Evolutionary conservation across 2,329 filamentous ascomycete genomes (phyloP).

Genomic region (Neofusicoccum ribis): DNA sequence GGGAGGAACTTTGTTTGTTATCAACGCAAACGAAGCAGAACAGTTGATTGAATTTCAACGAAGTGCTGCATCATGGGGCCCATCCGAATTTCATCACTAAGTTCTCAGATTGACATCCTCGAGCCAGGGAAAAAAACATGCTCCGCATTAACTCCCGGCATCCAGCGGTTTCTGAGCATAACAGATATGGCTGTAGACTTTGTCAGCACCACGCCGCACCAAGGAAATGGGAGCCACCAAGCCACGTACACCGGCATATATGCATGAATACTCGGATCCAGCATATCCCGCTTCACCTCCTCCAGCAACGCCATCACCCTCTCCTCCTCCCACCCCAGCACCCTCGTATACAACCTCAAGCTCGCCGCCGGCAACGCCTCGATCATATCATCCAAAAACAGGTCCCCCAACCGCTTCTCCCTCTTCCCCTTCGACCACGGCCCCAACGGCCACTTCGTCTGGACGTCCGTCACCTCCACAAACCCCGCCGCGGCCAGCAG

Average conservation of each 20-base stretch:
- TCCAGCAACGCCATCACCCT: background rate
- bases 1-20: too few relatives aligned
- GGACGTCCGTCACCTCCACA: constrained; percentile 42
- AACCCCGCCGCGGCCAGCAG: constrained; percentile 46
- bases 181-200: background rate
- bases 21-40: too few relatives aligned
- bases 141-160: too few relatives aligned
- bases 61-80: too few relatives aligned
- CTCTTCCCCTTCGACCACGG: constrained; percentile 50
- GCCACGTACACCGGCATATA: background rate
- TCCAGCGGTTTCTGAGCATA: background rate
- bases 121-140: too few relatives aligned
- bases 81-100: too few relatives aligned
- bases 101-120: too few relatives aligned
- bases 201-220: background rate
- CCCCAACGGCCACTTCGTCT: constrained; percentile 40
- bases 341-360: background rate
- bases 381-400: constrained; percentile 27
- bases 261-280: background rate
- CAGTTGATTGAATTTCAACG: too few relatives aligned
- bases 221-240: background rate
- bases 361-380: background rate
- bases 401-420: constrained; percentile 53
- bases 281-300: background rate
- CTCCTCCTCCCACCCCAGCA: background rate